Base-by-base conservation (phyloP, 176 grass and related monocot species). In the Ampelocalamus luodianensis region DNA sequence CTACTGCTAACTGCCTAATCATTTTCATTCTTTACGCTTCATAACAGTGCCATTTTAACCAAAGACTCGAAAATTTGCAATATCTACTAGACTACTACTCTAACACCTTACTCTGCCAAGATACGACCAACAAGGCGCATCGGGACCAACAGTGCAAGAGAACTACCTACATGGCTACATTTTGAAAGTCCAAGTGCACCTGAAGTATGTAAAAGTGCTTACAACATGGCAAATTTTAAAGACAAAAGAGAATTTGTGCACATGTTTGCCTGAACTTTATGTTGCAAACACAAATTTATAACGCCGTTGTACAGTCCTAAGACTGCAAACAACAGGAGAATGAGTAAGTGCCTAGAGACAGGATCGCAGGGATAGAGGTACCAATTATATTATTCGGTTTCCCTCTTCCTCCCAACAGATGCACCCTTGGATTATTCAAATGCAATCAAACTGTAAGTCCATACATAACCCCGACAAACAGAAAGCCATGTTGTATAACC, bases 101-200 rank as follows among this genome's bases (percentile, higher is more conserved):
- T 63, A 63, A 6, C 13, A 1, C 5, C 61, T 63, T 63, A 26
- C 59, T 61, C 59, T 61, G 11, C 76, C 58, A 75, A 61, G 6
- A 75, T 51, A 65, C 0, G 13, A 58, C 59, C 65, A 65, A 38
- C 12, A 55, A 68, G 60, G 46, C 36, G 39, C 24, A 3, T 18
- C 22, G 1, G 1, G 49, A 72, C 44, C 20, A 38, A 79, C 22
- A 51, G 27, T 53, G 29, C 8, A 61, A 51, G 66, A 29, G 12
- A 76, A 81, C 49, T 27, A 17, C 32, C 43, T 71, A 79, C 18
- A 79, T 51, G 7, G 5, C 66, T 62, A 86, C 40, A 71, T 27
- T 61, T 8, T 49, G 15, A 62, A 10, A 27, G 71, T 22, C 42
- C 54, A 80, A 68, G 2, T 72, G 49, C 48, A 45, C 42, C 44